Base-by-base conservation (phyloP, 805 yeast species). In the Nakazawaea populi region DNA sequence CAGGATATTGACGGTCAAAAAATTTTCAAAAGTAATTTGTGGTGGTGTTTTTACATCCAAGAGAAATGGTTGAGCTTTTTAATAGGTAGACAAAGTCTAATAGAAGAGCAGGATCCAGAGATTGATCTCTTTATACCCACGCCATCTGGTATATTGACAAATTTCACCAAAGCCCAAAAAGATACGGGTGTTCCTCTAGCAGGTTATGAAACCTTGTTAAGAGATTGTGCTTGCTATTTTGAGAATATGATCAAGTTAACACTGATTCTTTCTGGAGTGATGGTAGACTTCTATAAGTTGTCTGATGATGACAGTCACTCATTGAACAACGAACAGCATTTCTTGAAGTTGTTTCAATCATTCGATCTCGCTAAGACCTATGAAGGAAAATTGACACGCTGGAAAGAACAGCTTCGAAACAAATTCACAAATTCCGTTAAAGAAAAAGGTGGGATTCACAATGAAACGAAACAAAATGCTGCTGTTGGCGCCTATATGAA, bases 41-140 rank as follows among this genome's bases (percentile, higher is more conserved):
- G 53, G 53, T 51, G 53, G 53, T 51, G 53, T 39, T 51, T 51
- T 28, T 51, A 51, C 37, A 24, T 46, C 1, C 47, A 51, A 34
- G 53, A 51, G 29, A 51, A 51, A 38, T 51, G 53, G 53, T 46
- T 51, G 30, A 37, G 42, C 18, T 37, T 51, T 9, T 18, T 51
- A 5, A 42, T 41, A 29, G 53, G 53, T 14, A 30, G 18, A n/a
- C 37, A 38, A 39, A 51, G 53, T 38, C 11, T 38, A 12, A 51
- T 51, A 12, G 40, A 36, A 6, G 49, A 42, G n/a, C 12, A n/a
- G 6, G n/a, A 37, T 14, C 29, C 11, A 28, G 32, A 43, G 27
- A 5, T 42, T 27, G 29, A 12, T 9, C 27, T 46, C 5, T 18
- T 24, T 5, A 46, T 50, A 11, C 28, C 18, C 6, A 46, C 49